Evolutionary conservation across 2,329 filamentous ascomycete genomes (phyloP).

Genomic region (Cryphonectria carpinicola): DNA sequence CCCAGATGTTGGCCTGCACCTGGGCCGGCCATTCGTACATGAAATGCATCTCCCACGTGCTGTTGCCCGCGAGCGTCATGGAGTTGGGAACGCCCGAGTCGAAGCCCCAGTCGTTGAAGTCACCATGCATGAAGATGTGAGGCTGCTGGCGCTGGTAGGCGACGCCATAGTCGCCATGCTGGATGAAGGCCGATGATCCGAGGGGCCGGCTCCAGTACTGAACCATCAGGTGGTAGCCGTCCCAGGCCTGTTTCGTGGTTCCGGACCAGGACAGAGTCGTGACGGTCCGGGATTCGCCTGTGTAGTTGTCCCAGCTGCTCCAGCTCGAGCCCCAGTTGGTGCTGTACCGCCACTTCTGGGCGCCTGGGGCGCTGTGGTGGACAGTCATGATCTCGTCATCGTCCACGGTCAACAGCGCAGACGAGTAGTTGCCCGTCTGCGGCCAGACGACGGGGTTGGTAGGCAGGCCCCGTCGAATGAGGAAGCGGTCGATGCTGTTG

Average conservation of each 20-base stretch:
- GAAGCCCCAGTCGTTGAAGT: slow-evolving; percentile 65
- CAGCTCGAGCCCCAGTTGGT: slow-evolving; percentile 63
- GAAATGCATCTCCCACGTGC: slow-evolving; percentile 62
- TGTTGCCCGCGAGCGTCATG: slow-evolving; percentile 51
- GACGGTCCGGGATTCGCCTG: slow-evolving; percentile 54
- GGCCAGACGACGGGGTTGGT: slow-evolving; percentile 65
- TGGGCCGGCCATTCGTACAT: slow-evolving; percentile 65
- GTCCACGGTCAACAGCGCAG: slow-evolving; percentile 49
- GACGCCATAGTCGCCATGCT: slow-evolving; percentile 57
- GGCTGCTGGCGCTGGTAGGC: slow-evolving; percentile 56
- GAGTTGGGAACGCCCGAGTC: slow-evolving; percentile 59
- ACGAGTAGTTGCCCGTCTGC: slow-evolving; percentile 53
- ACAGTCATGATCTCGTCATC: slow-evolving; percentile 46
- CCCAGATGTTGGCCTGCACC: slow-evolving; percentile 67
- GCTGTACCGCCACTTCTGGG: slow-evolving; percentile 64
- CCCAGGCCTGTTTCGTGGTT: slow-evolving; percentile 58
- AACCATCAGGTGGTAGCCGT: slow-evolving; percentile 62
- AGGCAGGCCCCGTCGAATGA: slow-evolving; percentile 56
- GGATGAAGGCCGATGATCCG: slow-evolving; percentile 61
- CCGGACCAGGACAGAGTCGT: slow-evolving; percentile 58
- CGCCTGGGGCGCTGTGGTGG: slow-evolving; percentile 61
- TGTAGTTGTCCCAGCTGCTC: slow-evolving; percentile 61
- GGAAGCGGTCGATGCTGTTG: slow-evolving; percentile 59
- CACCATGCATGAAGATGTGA: slow-evolving; percentile 64
- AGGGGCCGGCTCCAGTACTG: slow-evolving; percentile 64